Evolutionary conservation across 164 flowering plant species (phyloP).

Genomic region (Magnolia sinica): DNA sequence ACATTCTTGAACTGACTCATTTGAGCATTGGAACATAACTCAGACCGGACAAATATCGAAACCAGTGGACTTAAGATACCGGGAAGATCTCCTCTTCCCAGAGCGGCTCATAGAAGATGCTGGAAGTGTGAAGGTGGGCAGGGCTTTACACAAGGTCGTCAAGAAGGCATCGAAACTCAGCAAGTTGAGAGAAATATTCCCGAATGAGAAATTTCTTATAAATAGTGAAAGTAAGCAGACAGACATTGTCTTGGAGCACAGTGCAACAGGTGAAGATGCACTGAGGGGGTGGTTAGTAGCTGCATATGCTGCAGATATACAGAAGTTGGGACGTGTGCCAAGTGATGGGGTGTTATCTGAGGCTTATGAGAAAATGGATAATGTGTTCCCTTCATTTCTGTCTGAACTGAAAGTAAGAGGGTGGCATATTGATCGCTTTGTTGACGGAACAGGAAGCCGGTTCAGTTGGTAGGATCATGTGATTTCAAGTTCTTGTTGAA

Average conservation of each 20-base stretch:
- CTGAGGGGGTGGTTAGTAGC: slow-evolving; percentile 92
- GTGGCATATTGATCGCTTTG: slow-evolving; percentile 95
- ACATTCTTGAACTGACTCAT: background rate
- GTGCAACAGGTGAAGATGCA: slow-evolving; percentile 92
- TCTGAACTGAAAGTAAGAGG: slow-evolving; percentile 72
- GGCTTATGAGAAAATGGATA: slow-evolving; percentile 66
- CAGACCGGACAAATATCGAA: slow-evolving; percentile 74
- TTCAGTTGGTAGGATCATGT: slow-evolving; percentile 45
- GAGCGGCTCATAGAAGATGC: slow-evolving; percentile 74
- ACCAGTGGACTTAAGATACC: slow-evolving; percentile 85
- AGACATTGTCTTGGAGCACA: slow-evolving; percentile 69
- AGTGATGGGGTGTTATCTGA: slow-evolving; percentile 28
- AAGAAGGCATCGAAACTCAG: slow-evolving; percentile 57
- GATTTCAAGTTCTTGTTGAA: background rate
- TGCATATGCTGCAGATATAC: slow-evolving; percentile 64
- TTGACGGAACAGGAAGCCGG: slow-evolving; percentile 83
- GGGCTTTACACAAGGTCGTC: slow-evolving; percentile 49
- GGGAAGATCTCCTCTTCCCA: slow-evolving; percentile 79
- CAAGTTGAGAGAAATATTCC: slow-evolving; percentile 51
- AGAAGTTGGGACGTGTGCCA: slow-evolving; percentile 25
- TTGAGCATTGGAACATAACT: background rate
- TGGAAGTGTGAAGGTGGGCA: slow-evolving; percentile 78
- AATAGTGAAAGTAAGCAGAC: slow-evolving; percentile 42
- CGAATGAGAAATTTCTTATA: slow-evolving; percentile 70
- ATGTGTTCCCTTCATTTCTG: slow-evolving; percentile 50